Base-by-base conservation (phyloP, 495 filamentous ascomycete species). In the Penicillium arizonense region DNA sequence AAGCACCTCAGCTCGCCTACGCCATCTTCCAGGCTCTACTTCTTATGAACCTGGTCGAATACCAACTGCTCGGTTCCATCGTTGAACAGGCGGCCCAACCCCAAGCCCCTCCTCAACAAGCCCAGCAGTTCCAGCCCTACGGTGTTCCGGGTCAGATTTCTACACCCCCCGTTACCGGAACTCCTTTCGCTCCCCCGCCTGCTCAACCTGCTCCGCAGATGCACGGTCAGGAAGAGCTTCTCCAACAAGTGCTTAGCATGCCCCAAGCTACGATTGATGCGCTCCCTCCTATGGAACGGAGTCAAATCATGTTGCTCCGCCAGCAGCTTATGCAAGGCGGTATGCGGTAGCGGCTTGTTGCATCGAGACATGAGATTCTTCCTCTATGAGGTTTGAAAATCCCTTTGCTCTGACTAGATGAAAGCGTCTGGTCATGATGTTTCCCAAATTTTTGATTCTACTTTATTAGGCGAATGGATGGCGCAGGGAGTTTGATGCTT, bases 1-100 rank as follows among this genome's bases (percentile, higher is more conserved):
- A 91, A 71, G 92, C 94, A 0, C 94, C 94, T 0, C 94, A 99
- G 72, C 85, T 99, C 20, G 84, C 88, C 37, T 97, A 96, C 60
- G 95, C 94, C 21, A 89, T 97, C 58, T 97, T 99, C 76, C 95
- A 97, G 68, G 88, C 91, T 5, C 77, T 99, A 4, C 82, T 99
- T 0, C 80, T 97, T 13, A 91, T 97, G 85, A 89, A 89, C 38
- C 82, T 99, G 7, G 94, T 99, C 47, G 90, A 94, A 59, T 79
- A 82, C 30, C 74, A 62, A 26, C 71, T 81, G 7, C 68, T 87
- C 23, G 74, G 75, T 23, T 73, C 76, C 9, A 78, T 87, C 21
- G 75, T 87, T 20, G 81, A 85, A 59, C 76, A 80, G 56, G 70
- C 77, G 7, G 64, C 72, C 4, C 75, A 75, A 54, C 66, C 67